Evolutionary conservation across 1,139 yeast species (phyloP), one percentile per base, ranked within the genome.

Genomic region (Yamadazyma diddensiae): DNA sequence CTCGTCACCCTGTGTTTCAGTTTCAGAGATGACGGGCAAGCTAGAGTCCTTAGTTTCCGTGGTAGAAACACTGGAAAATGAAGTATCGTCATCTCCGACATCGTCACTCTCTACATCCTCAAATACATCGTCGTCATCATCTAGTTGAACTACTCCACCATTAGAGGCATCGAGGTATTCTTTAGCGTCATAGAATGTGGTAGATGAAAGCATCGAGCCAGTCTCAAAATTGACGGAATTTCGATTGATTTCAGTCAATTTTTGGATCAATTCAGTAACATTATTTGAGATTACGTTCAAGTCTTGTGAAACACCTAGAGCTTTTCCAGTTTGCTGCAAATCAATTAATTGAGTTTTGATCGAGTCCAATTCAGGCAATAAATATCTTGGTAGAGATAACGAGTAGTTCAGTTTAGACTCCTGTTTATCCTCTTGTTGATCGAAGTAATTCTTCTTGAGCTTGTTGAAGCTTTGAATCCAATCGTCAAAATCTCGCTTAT

Each of bases 391-490:
- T 2, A 36, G 19, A 6, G 15, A 16, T 7, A 25, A 6, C 21
- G 17, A 11, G 6, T 8, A 9, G 28, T 21, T 11, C 6, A 7
- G 15, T 6, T 4, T 10, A 12, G 15, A 14, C 26, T 34, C 14
- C 17, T 21, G 15, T 15, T 21, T 5, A 8, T 16, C 36, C 8
- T 39, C 41, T 7, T 28, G 37, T 24, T 38, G 43, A 8, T 26
- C 29, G 6, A 42, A 46, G 19, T 45, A 42, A 4, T 47, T 40
- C 30, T 47, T 53, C 38, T 69, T 69, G 30, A 77, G 59, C 24
- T 60, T 59, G 45, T 80, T 79, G 43, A 88, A 73, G 0, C 95
- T 95, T 30, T 78, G 72, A 7, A 84, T 77, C 98, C 98, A 92
- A 7, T 77, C 70, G 27, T 76, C 72, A 69, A 88, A 92, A 45